phyloP scores from a whole-genome alignment of 2,329 filamentous ascomycete genomes.

The Pestalotiopsis sp. region DNA sequence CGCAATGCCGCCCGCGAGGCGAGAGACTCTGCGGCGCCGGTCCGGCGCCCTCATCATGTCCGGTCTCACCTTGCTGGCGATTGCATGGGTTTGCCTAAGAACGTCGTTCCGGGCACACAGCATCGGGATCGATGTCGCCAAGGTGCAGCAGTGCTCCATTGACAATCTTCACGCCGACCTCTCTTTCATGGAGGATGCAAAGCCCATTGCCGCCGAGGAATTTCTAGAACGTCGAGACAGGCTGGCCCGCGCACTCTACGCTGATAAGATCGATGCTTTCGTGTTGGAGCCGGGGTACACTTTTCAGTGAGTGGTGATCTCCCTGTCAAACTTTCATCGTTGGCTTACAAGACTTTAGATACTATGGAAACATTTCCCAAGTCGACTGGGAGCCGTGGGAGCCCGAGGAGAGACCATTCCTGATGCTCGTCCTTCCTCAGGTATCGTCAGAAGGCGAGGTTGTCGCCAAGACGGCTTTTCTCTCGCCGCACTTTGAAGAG shows the following conservation, averaged over 20 bases:
- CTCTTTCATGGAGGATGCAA: slow-evolving; percentile 52
- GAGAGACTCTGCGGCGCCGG: neutral
- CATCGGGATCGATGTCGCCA: slow-evolving; percentile 12
- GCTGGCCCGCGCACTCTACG: slow-evolving; percentile 57
- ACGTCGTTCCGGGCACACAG: neutral
- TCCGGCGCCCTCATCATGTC: neutral
- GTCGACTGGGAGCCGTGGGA: slow-evolving; percentile 67
- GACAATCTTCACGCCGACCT: slow-evolving; percentile 50
- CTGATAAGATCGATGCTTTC: slow-evolving; percentile 58
- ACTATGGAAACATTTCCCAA: slow-evolving; percentile 66
- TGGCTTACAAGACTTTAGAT: slow-evolving; percentile 27
- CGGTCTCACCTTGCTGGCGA: neutral
- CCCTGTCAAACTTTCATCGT: neutral
- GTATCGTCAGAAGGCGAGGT: slow-evolving; percentile 40
- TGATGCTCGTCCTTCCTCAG: slow-evolving; percentile 61
- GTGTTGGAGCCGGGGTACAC: slow-evolving; percentile 66
- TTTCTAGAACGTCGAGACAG: slow-evolving; percentile 58
- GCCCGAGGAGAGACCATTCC: slow-evolving; percentile 64
- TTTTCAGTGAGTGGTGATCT: slow-evolving; percentile 47
- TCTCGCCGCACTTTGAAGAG: slow-evolving; percentile 64
- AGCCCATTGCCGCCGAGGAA: slow-evolving; percentile 51
- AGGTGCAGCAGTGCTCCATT: slow-evolving; percentile 50
- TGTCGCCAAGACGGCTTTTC: slow-evolving; percentile 58
- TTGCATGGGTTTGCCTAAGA: neutral
- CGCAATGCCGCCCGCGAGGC: neutral